These are phyloP conservation scores for Lichtheimia ornata DNA, from an alignment of 371 early-diverging fungal genomes.

Conservation along the genomic window DNA sequence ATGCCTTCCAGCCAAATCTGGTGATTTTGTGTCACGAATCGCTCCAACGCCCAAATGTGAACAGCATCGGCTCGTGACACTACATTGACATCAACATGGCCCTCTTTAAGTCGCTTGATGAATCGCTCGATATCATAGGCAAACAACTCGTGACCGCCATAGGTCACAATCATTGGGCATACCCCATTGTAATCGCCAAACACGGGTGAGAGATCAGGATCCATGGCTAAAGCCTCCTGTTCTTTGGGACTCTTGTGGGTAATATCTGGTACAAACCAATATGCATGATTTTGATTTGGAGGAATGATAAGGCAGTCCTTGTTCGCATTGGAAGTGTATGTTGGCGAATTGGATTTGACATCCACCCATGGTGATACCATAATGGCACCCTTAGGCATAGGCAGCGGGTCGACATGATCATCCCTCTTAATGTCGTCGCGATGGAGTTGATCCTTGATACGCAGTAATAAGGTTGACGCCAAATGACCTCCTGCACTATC, in stretches of 20 bases:
- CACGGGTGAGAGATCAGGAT: slow-evolving; percentile 26
- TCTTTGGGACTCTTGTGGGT: slow-evolving; percentile 8
- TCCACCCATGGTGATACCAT: slow-evolving; percentile 38
- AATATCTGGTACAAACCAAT: slow-evolving; percentile 7
- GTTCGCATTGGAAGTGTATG: slow-evolving; percentile 11
- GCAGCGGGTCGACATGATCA: slow-evolving; percentile 14
- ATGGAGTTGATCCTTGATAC: slow-evolving; percentile 15
- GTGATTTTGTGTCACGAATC: slow-evolving; percentile 8
- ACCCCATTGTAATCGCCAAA: slow-evolving; percentile 24
- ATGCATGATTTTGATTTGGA: neutral
- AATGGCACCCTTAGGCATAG: slow-evolving; percentile 25
- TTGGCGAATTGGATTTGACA: slow-evolving; percentile 19
- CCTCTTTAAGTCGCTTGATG: slow-evolving; percentile 17
- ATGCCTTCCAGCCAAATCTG: slow-evolving; percentile 19
- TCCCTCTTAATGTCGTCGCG: no score
- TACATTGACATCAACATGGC: slow-evolving; percentile 30
- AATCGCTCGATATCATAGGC: slow-evolving; percentile 25
- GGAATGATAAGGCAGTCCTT: slow-evolving; percentile 11
- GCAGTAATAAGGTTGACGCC: slow-evolving; percentile 17
- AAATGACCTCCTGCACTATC: slow-evolving; percentile 44
- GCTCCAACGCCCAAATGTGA: slow-evolving; percentile 32
- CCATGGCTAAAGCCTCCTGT: slow-evolving; percentile 6
- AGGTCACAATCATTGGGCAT: slow-evolving; percentile 30
- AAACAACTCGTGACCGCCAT: slow-evolving; percentile 32
- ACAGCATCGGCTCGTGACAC: slow-evolving; percentile 23